These are phyloP conservation scores for Lachnellula subtilissima DNA, from an alignment of 2,329 filamentous ascomycete genomes.

Conservation along the genomic window DNA sequence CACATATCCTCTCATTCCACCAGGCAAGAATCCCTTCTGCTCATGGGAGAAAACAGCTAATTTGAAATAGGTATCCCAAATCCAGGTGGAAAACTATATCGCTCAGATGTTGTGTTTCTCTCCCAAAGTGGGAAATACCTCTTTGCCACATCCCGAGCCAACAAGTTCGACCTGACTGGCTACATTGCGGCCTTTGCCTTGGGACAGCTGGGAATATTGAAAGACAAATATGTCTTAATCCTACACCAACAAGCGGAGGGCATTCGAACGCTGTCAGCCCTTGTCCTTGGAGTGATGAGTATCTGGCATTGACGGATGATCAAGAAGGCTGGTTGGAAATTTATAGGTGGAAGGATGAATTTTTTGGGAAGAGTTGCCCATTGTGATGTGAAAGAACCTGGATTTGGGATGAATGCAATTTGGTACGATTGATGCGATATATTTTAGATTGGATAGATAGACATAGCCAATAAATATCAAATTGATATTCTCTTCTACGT, in stretches of 20 bases:
- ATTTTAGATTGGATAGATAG: constrained; percentile 6
- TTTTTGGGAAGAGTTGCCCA: constrained; percentile 70
- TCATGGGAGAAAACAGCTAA: constrained; percentile 4
- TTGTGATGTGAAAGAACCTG: constrained; percentile 75
- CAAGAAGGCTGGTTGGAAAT: constrained; percentile 85
- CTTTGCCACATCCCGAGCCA: constrained; percentile 79
- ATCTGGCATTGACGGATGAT: constrained; percentile 85
- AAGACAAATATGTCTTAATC: constrained; percentile 72
- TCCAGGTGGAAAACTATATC: constrained; percentile 58
- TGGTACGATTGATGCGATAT: constrained; percentile 69
- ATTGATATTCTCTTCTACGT: not conserved
- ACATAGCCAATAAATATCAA: not conserved
- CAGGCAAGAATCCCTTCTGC: constrained; percentile 43
- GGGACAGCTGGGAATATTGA: constrained; percentile 64
- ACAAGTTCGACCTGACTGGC: constrained; percentile 69
- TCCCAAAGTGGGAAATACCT: constrained; percentile 67
- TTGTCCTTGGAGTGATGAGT: constrained; percentile 80
- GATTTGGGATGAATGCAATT: constrained; percentile 94
- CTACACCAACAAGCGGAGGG: constrained; percentile 80
- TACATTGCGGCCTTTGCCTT: constrained; percentile 80
- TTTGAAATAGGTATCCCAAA: constrained; percentile 25
- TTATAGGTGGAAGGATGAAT: constrained; percentile 81
- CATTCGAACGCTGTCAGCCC: constrained; percentile 86
- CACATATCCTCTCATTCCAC: constrained; percentile 73
- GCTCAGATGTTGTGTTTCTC: constrained; percentile 76